Conservation (phyloP, 257 asterid species). For the Asclepias syriaca region DNA sequence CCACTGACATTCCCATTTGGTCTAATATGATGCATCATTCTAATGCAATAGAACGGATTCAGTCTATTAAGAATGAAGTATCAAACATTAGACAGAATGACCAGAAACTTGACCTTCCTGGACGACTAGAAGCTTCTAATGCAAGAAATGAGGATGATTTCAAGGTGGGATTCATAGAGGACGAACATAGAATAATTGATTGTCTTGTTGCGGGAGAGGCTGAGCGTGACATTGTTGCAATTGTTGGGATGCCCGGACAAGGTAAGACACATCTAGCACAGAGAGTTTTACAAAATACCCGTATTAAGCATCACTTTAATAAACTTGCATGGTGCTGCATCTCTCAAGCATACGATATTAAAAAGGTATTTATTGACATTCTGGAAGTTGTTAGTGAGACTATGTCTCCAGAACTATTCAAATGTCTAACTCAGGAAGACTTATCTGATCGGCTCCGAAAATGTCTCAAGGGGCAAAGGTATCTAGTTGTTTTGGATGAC, state of each 20-base stretch:
- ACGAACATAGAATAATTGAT: neutral
- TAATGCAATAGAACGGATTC: neutral
- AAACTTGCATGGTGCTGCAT: constrained; percentile 6
- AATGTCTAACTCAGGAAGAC: neutral
- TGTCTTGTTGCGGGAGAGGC: neutral
- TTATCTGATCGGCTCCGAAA: neutral
- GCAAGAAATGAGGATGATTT: neutral
- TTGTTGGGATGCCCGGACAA: constrained; percentile 12
- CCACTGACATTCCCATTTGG: neutral
- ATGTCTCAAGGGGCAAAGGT: neutral
- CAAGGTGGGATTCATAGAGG: constrained; percentile 14
- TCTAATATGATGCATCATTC: neutral
- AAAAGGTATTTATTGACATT: constrained; percentile 4
- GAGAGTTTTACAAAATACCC: neutral
- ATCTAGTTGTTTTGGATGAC: neutral
- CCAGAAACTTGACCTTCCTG: neutral
- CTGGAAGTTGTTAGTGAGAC: neutral
- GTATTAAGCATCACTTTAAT: neutral
- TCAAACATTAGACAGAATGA: neutral
- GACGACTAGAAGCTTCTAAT: neutral
- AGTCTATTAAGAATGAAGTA: neutral
- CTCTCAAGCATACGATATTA: neutral
- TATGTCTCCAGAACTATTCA: neutral
- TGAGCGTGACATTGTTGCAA: constrained; percentile 5
- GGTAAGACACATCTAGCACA: no score